Conservation (phyloP, 2,329 filamentous ascomycete genomes). For the Fusarium napiforme region DNA sequence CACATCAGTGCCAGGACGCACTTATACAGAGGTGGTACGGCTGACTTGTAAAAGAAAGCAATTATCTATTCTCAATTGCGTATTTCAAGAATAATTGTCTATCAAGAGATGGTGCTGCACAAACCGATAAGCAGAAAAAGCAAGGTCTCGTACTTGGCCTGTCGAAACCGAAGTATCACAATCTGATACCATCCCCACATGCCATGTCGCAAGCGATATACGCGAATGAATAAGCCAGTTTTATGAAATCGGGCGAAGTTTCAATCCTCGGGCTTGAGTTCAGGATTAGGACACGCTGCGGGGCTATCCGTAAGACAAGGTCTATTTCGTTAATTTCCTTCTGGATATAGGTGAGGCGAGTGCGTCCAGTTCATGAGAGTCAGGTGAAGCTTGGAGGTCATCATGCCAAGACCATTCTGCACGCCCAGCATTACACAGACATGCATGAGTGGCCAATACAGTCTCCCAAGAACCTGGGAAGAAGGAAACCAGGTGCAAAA, state of each 20-base stretch:
- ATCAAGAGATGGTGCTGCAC: not conserved
- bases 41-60: not conserved
- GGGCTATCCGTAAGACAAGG: not conserved
- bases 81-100: not conserved
- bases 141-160: not conserved
- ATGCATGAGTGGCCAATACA: not conserved
- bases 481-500: slow-evolving; percentile 4
- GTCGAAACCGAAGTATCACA: not conserved
- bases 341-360: not conserved
- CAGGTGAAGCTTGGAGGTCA: not conserved
- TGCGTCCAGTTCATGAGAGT: not conserved
- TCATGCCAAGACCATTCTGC: slow-evolving; percentile 25
- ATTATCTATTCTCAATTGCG: not conserved
- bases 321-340: not conserved
- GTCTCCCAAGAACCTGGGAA: not conserved
- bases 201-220: not conserved
- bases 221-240: not conserved
- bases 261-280: not conserved
- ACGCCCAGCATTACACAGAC: slow-evolving; percentile 3
- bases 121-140: not conserved
- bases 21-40: not conserved
- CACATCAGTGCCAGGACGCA: not conserved
- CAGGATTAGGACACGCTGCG: not conserved
- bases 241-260: not conserved
- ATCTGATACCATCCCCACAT: not conserved